Percentiles rank a stretch among this genome's conserved stretches.
Conservation (phyloP, 2,329 filamentous ascomycete genomes). For the Botrytis squamosa region DNA sequence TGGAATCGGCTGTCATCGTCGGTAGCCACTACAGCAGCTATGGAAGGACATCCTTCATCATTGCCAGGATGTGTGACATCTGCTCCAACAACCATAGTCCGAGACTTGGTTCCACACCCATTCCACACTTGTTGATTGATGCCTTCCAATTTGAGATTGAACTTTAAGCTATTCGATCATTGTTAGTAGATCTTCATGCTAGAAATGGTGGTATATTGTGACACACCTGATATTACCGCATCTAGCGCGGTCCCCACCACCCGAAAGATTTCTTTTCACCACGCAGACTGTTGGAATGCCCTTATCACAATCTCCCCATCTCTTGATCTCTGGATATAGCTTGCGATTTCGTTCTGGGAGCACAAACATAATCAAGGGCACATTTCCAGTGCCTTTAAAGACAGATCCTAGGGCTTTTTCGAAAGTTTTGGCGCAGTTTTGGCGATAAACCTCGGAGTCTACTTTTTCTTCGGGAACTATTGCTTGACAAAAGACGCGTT, state of each 20-base stretch:
- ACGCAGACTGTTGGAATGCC: not conserved
- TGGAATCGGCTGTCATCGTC: not conserved
- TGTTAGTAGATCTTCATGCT: not conserved
- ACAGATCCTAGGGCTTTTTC: not conserved
- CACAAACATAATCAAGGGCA: not conserved
- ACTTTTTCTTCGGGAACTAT: not conserved
- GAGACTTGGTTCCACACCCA: not conserved
- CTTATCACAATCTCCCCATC: not conserved
- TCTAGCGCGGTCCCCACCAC: not conserved
- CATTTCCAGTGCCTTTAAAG: not conserved
- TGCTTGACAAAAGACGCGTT: not conserved
- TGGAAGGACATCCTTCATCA: not conserved
- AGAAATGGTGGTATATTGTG: not conserved
- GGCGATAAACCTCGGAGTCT: not conserved
- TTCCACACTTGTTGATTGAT: not conserved
- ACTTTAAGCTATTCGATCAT: not conserved
- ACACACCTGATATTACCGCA: not conserved
- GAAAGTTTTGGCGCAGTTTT: not conserved
- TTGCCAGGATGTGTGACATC: constrained; percentile 9
- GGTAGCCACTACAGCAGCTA: not conserved
- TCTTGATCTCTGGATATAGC: not conserved
- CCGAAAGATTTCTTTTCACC: too few species aligned
- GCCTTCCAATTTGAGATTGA: not conserved
- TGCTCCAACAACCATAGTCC: not conserved
- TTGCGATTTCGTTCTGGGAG: not conserved